Evolutionary conservation across 208 protist species (phyloP).

Genomic region (Vickermania ingenoplastis): DNA sequence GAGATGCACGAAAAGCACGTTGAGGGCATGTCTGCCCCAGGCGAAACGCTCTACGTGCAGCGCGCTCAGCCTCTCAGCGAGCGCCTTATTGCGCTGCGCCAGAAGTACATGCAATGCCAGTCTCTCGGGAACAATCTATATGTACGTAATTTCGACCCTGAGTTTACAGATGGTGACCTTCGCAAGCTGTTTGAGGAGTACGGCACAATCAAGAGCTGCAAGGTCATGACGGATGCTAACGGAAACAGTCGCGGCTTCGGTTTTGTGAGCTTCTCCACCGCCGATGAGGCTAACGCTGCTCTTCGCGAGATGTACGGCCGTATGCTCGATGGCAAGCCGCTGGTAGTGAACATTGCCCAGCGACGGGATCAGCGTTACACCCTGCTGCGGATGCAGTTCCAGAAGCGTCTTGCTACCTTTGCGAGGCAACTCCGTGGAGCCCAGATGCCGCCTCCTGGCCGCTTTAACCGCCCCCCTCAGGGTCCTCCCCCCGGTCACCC

Average conservation of each 20-base stretch:
- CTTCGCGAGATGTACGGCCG: constrained; percentile 97
- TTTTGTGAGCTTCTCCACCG: constrained; percentile 98
- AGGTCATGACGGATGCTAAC: constrained; percentile 89
- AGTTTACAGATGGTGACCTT: constrained; percentile 95
- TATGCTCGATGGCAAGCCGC: constrained; percentile 93
- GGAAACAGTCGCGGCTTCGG: constrained; percentile 96
- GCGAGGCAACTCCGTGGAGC: constrained; percentile 54
- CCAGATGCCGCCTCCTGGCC: constrained; percentile 20
- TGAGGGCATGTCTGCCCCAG: constrained; percentile 67
- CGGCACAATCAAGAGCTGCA: constrained; percentile 98
- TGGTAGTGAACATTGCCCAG: constrained; percentile 97
- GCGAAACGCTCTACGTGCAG: constrained; percentile 84
- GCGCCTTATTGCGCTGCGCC: constrained; percentile 78
- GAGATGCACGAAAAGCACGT: constrained; percentile 82
- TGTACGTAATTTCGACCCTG: constrained; percentile 97
- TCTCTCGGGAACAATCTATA: constrained; percentile 97
- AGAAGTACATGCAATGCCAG: constrained; percentile 88
- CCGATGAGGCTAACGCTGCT: constrained; percentile 96
- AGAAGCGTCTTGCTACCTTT: constrained; percentile 85
- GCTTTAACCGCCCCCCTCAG: constrained; percentile 17
- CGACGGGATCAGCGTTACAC: constrained; percentile 93
- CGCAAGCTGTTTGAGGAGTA: constrained; percentile 97
- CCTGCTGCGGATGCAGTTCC: constrained; percentile 93
- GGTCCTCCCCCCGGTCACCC: background rate
- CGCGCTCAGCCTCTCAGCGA: constrained; percentile 81